Base-by-base conservation (phyloP, 139 green algal species). In the Tetradesmus obliquus region DNA sequence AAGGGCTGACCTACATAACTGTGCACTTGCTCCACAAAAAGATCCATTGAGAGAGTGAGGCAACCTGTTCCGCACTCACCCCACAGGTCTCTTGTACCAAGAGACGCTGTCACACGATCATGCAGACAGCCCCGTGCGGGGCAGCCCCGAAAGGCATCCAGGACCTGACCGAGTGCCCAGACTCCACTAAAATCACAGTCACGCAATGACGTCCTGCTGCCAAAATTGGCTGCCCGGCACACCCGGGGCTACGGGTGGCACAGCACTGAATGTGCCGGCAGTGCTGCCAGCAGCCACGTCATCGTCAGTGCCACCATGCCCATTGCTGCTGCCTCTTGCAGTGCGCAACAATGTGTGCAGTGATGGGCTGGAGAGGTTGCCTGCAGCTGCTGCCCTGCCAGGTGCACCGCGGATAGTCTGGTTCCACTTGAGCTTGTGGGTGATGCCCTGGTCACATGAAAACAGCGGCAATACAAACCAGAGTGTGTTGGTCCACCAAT, bases 361-460 rank as follows among this genome's bases (percentile, higher is more conserved):
- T 15, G 60, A 3, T 15, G 60, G 3, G 60, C 60, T 19, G 2
- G 10, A 10, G 5, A 13, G 2, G 8, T 13, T 10, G 10, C 19
- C 60, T 3, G 15, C 60, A 15, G 60, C 12, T 71, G 60, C 60
- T 13, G 60, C 12, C 60, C 60, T 13, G 8, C 60, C 60, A 22
- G 60, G 60, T 19, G 60, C 60, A 22, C 60, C 60, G 15, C 60
- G 15, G 60, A 86, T 86, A 54, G 12, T 54, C 54, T 86, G 81
- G 71, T 86, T 97, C 97, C 97, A 99, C 79, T 96, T 97, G n/a
- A 99, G 95, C 93, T 98, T 99, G 57, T 96, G 93, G 0, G 95
- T 97, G 91, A 98, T 98, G 89, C 97, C 96, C 60, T 98, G 93
- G 81, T 97, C 97, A 94, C 94, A 92, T 10, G 10, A 72, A 13